These are phyloP conservation scores for Benincasa hispida DNA, from an alignment of 306 rosid species.

Conservation along the genomic window DNA sequence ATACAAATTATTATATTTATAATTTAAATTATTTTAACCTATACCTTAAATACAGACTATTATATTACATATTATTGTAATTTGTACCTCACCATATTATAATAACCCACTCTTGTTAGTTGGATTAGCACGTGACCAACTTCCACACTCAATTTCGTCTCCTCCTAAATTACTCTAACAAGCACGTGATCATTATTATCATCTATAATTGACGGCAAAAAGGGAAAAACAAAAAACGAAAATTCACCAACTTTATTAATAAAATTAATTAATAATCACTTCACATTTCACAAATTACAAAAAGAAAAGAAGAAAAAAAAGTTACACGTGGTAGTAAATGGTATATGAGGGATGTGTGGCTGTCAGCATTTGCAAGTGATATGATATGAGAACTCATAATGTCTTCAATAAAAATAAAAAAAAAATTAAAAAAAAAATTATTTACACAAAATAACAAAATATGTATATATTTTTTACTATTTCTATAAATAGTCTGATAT, in stretches of 20 bases:
- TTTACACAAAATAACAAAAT: no score
- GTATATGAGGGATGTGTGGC: background rate
- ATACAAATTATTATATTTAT: no score
- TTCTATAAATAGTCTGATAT: no score
- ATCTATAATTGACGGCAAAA: background rate
- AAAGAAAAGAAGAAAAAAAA: background rate
- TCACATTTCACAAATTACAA: background rate
- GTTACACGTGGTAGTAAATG: background rate
- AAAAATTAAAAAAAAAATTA: background rate
- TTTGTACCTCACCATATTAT: no score
- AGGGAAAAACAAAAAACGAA: background rate
- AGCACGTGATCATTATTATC: background rate
- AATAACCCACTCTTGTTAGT: background rate
- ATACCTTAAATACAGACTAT: no score
- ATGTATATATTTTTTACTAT: no score
- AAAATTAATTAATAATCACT: background rate
- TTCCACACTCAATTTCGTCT: slow-evolving; percentile 8
- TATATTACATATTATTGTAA: no score
- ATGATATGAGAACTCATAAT: slow-evolving; percentile 9
- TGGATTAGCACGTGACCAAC: slow-evolving; percentile 8
- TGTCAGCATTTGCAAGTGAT: no score
- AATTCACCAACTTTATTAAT: background rate
- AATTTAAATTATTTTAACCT: no score
- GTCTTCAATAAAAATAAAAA: background rate
- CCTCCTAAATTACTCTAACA: background rate